Base-by-base conservation (phyloP, 192 early-diverging fungal genomes). In the Rhizoclosmatium sp. region DNA sequence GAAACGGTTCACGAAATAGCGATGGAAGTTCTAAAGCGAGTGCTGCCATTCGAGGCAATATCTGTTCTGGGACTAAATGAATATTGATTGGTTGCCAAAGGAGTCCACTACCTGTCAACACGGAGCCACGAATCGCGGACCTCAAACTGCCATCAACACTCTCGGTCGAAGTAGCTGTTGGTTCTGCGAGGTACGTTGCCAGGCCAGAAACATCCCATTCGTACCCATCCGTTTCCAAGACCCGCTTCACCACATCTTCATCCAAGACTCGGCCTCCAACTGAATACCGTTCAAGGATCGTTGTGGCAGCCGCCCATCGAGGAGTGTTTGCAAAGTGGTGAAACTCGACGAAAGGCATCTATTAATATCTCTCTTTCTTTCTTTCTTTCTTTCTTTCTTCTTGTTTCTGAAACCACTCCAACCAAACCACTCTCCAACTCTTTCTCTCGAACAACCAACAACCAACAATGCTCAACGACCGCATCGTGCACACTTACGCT, bases 11-110 rank as follows among this genome's bases (percentile, higher is more conserved):
- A 31, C 70, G 79, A 31, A 82, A 4, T 2, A 82, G 47, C 3
- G 70, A 47, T 19, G 81, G 82, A 2, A 87, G 74, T 47, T 76
- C 39, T 31, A 87, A 69, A n/a, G 85, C 85, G 1, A 84, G 75
- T 14, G 42, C 14, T 4, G 78, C 76, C 59, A 87, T 87, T 45
- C 60, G 64, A 12, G 85, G 81, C 3, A 87, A 21, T 19, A 85
- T n/a, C 9, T 4, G 7, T 23, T 40, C 21, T 47, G 75, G 70
- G 68, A 16, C 16, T 40, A 16, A 44, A 42, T 47, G 42, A 46
- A 16, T 49, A 16, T 5, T 41, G 23, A 65, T 41, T 5, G 21
- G 56, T 1, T 21, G 1, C 56, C 56, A 58, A 0, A 0, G 14
- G 31, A 10, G 41, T 41, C 62, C 5, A 5, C 62, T 10, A 65